phyloP scores from a whole-genome alignment of 495 filamentous ascomycete species.

The Aspergillus avenaceus region DNA sequence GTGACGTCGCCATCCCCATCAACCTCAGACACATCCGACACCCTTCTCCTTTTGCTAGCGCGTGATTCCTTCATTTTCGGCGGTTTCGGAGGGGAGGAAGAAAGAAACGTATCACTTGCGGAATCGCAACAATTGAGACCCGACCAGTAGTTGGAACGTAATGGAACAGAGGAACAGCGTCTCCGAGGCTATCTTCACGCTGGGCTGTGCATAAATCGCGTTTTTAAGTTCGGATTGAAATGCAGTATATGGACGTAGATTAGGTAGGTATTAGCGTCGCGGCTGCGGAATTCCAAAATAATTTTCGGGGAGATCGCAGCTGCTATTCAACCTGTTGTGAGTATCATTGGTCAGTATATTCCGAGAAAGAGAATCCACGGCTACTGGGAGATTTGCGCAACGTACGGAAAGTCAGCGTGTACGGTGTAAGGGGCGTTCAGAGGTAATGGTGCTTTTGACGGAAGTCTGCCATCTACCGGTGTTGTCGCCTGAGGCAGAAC shows the following conservation, averaged over 20 bases:
- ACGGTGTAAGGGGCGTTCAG: too few relatives aligned
- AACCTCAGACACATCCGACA: conserved; percentile 23
- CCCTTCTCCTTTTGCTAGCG: conserved; percentile 38
- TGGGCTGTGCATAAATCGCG: neutral
- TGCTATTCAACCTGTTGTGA: neutral
- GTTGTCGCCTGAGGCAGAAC: conserved; percentile 31
- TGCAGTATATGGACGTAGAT: too few relatives aligned
- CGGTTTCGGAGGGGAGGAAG: too few relatives aligned
- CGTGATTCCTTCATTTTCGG: conserved; percentile 36
- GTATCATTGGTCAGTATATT: neutral
- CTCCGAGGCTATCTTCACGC: neutral
- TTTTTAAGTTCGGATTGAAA: too few relatives aligned
- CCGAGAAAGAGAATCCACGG: too few relatives aligned
- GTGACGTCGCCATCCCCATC: conserved; percentile 35
- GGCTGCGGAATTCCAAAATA: conserved; percentile 5
- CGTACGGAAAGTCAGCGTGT: too few relatives aligned
- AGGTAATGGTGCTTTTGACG: too few relatives aligned
- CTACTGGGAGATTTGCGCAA: too few relatives aligned
- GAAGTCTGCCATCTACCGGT: neutral
- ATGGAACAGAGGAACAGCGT: neutral
- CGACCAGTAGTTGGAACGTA: neutral
- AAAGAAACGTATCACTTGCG: too few relatives aligned
- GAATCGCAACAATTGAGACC: neutral
- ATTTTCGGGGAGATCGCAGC: neutral
- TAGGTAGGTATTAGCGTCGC: too few relatives aligned